A percentile compares a stretch with the other conserved stretches of the same genome.
Evolutionary conservation across 2,329 filamentous ascomycete species (phyloP).

Genomic region (Macrophomina tecta): DNA sequence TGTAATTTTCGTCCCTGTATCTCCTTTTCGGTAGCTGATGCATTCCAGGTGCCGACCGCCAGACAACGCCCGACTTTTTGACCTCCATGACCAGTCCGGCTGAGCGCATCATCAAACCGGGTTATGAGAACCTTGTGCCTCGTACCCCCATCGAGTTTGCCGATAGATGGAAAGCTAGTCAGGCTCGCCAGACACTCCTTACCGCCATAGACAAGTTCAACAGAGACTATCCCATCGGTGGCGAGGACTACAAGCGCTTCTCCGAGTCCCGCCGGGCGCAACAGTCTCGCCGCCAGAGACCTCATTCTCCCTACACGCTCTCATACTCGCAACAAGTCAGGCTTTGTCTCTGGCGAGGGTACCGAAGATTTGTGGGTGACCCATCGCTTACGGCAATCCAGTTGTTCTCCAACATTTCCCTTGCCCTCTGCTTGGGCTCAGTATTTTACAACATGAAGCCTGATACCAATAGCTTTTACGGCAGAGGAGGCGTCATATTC

Average conservation of each 20-base stretch:
- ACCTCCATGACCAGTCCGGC: too few species aligned
- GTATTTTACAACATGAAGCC: constrained; percentile 80
- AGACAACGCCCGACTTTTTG: too few species aligned
- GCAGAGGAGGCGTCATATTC: constrained; percentile 76
- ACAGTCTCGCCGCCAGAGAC: constrained; percentile 41
- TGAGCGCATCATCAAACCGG: constrained; percentile 48
- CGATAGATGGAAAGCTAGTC: constrained; percentile 56
- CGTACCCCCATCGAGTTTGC: constrained; percentile 58
- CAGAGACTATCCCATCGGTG: constrained; percentile 51
- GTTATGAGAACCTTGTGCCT: constrained; percentile 53
- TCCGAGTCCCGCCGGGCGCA: constrained; percentile 42
- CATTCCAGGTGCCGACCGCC: too few species aligned
- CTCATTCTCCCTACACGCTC: constrained; percentile 76
- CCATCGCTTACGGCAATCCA: constrained; percentile 71
- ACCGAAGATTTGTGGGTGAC: constrained; percentile 73
- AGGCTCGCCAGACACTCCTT: too few species aligned
- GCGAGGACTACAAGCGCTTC: constrained; percentile 53
- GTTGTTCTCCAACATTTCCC: constrained; percentile 70
- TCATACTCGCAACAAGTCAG: constrained; percentile 74
- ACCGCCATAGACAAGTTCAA: constrained; percentile 55
- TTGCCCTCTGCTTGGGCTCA: constrained; percentile 75
- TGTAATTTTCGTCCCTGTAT: too few species aligned
- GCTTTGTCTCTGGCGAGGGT: constrained; percentile 78
- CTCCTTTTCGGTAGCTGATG: too few species aligned
- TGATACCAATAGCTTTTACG: constrained; percentile 80